A percentile compares a stretch with the other conserved stretches of the same genome.
phyloP scores from a whole-genome alignment of 2,329 filamentous ascomycete genomes.

The Pseudocercospora musae region DNA sequence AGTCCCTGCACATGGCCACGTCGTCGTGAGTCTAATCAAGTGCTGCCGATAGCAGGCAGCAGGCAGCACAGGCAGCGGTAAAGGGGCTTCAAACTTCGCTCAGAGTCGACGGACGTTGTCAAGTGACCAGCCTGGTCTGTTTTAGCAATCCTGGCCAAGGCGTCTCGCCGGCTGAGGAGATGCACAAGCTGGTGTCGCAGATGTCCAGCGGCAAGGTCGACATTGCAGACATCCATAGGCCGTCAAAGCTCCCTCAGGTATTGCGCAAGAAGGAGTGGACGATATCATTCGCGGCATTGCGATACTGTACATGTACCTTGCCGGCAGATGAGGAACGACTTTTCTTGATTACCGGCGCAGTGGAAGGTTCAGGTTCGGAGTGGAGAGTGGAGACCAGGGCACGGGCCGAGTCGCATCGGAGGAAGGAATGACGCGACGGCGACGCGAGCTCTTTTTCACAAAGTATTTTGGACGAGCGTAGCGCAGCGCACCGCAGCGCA shows the following conservation, averaged over 20 bases:
- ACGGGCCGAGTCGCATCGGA: neutral
- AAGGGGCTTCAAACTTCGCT: conserved; percentile 1
- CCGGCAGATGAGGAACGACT: neutral
- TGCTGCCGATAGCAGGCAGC: neutral
- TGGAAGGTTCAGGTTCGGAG: no score
- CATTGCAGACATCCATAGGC: neutral
- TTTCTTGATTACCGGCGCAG: neutral
- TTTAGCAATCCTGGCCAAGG: neutral
- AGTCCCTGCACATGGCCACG: neutral
- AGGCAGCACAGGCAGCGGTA: neutral
- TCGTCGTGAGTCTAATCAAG: neutral
- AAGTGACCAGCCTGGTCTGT: neutral
- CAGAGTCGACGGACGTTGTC: neutral
- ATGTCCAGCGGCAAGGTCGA: neutral
- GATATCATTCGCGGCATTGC: neutral
- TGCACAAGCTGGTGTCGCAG: neutral
- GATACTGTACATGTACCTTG: no score
- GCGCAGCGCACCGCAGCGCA: no score
- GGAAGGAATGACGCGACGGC: neutral
- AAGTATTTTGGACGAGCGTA: no score
- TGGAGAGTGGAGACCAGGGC: neutral
- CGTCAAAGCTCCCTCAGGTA: neutral
- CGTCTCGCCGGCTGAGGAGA: neutral
- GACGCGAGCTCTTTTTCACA: neutral
- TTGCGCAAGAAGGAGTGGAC: conserved; percentile 3